Evolutionary conservation across 495 filamentous ascomycete genomes (phyloP), one percentile per base, ranked within the genome.

Genomic region (Tuber aestivum): DNA sequence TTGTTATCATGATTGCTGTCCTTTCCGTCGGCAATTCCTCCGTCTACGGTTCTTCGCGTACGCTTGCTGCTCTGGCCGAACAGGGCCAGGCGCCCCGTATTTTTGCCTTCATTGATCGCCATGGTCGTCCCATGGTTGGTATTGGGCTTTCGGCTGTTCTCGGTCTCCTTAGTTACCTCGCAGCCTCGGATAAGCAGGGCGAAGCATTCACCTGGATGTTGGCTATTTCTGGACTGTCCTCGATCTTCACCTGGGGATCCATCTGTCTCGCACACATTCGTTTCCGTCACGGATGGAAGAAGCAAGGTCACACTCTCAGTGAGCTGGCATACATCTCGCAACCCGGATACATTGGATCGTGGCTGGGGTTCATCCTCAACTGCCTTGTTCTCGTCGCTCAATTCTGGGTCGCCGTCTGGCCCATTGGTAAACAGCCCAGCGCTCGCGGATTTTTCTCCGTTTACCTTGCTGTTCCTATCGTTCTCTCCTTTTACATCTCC

Each of bases 231-330:
- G 94, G 93, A 69, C 88, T 98, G 18, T 94, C 92, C 0, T 92
- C 92, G 35, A 91, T 97, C 85, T 93, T 97, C 86, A 97, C 95
- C 48, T 97, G 95, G 95, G 91, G 90, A 71, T 94, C 91, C 61
- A 93, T 97, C 83, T 97, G 93, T 81, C 85, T 95, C 0, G 87
- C 89, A 0, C 95, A 98, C 84, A 96, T 98, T 84, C 93, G 94
- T 41, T 98, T 98, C 88, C 94, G 95, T 48, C 84, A 85, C 3
- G 94, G 89, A 16, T 97, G 93, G 94, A 85, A 84, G 23, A 72
- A 86, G 2, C 89, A 93, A 74, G 92, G 92, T 71, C 90, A 92
- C 83, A 86, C 84, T 16, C 84, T 95, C 21, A 85, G 91, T 48
- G 92, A 97, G 76, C 85, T 99, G 21, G 90, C 93, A 3, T 99